Base-by-base conservation (phyloP, 2,329 filamentous ascomycete genomes). In the Rachicladosporium sp. region DNA sequence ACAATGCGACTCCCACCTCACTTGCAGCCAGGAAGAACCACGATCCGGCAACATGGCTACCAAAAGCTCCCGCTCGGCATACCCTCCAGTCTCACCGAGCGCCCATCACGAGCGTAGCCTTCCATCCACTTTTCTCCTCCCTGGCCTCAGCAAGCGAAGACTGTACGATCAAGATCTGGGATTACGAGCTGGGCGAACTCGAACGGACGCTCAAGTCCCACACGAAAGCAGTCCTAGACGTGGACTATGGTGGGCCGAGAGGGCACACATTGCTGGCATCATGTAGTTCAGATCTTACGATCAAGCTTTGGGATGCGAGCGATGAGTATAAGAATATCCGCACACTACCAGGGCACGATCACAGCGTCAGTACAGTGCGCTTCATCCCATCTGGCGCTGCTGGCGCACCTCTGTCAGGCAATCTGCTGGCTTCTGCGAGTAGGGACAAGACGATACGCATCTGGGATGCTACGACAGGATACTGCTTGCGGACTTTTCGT, bases 241-340 rank as follows among this genome's bases (percentile, higher is more conserved):
- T 94, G 29, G 88, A 95, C 55, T 95, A 83, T 63, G 88, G 89
- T 30, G 88, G 88, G 0, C 86, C 86, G 1, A 71, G 82, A 54
- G 82, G 84, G 32, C 80, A 78, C 27, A 85, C 80, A 3, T 69
- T 94, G 19, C 71, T 93, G 47, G 85, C 80, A 29, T 88, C 81
- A 6, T 93, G 86, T 66, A 87, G 80, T 35, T 87, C 81, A 36
- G 89, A 95, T 60, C 65, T 95, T 34, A 93, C 86, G 2, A 94
- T 95, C 63, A 94, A 94, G 61, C 68, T 95, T 15, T 96, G 88
- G 88, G 86, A 95, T 50, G 88, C 89, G 1, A 74, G 78, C 33
- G 82, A 93, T 57, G 84, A 91, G 43, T 95, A 95, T 66, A 93
- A 94, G 60, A 94, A 94, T 56, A 93, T 94, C 41, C 76, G 87